These are phyloP conservation scores for Arthromyces matolae DNA, from an alignment of 768 basidiomycete genomes.

Conservation along the genomic window DNA sequence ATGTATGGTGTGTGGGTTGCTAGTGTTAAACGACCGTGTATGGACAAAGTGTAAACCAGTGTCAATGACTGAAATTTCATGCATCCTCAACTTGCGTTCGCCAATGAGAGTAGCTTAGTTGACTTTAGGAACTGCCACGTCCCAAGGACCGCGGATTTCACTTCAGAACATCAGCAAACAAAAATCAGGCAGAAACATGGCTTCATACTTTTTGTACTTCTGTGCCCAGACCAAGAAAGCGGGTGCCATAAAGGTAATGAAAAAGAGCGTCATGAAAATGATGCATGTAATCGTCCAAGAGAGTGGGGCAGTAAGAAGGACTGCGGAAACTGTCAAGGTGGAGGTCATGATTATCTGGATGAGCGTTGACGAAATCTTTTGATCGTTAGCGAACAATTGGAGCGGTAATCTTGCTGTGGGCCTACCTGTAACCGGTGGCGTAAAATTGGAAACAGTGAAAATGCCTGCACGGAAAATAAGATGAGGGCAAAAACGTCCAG, in stretches of 20 bases:
- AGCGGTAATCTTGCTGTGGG: conserved; percentile 12
- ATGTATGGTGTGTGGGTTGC: too few species aligned
- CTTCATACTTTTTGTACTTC: conserved; percentile 77
- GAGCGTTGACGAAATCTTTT: conserved; percentile 43
- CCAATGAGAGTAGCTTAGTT: conserved; percentile 24
- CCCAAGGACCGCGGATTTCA: conserved; percentile 89
- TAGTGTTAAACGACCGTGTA: too few species aligned
- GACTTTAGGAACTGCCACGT: conserved; percentile 75
- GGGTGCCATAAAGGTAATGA: conserved; percentile 71
- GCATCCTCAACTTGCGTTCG: neutral
- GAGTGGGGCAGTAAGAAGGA: conserved; percentile 49
- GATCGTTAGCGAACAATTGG: conserved; percentile 7
- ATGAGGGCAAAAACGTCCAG: conserved; percentile 86
- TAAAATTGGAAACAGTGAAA: conserved; percentile 81
- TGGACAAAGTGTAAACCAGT: too few species aligned
- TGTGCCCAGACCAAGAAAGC: conserved; percentile 80
- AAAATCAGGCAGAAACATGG: conserved; percentile 8
- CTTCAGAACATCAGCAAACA: conserved; percentile 35
- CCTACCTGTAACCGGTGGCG: conserved; percentile 68
- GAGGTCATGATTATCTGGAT: conserved; percentile 55
- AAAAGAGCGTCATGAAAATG: conserved; percentile 44
- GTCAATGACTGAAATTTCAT: too few species aligned
- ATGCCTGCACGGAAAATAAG: conserved; percentile 76
- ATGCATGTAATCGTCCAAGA: conserved; percentile 55
- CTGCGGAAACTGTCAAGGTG: conserved; percentile 43